Evolutionary conservation across 2,329 filamentous ascomycete genomes (phyloP).

Genomic region (Talaromyces verruculosus): DNA sequence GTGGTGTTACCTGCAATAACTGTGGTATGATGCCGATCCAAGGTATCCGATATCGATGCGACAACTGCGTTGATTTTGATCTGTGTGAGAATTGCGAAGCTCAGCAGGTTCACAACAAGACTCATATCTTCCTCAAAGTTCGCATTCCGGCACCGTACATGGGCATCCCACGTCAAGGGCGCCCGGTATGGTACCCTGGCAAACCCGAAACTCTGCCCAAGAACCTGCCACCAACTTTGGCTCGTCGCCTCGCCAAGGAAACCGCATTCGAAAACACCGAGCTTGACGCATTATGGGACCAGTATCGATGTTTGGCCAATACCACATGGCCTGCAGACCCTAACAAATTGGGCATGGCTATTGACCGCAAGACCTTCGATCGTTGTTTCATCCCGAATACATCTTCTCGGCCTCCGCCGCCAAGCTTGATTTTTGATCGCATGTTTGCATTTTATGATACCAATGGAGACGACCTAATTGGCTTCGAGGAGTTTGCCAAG

Average conservation of each 20-base stretch:
- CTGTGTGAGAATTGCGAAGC: conserved; percentile 90
- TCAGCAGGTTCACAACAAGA: conserved; percentile 72
- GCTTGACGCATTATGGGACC: conserved; percentile 91
- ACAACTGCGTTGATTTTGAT: conserved; percentile 94
- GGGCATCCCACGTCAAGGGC: conserved; percentile 71
- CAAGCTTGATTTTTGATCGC: conserved; percentile 90
- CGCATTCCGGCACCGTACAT: conserved; percentile 84
- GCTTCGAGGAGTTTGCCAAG: conserved; percentile 86
- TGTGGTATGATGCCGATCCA: conserved; percentile 87
- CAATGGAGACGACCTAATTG: conserved; percentile 83
- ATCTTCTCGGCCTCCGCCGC: conserved; percentile 71
- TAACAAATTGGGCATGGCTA: conserved; percentile 72
- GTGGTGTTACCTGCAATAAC: conserved; percentile 87
- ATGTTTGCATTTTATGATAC: conserved; percentile 97
- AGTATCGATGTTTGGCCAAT: conserved; percentile 92
- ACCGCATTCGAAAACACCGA: conserved; percentile 82
- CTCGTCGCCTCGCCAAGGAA: conserved; percentile 67
- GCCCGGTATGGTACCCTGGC: conserved; percentile 84
- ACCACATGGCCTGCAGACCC: conserved; percentile 81
- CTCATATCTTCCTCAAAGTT: conserved; percentile 96
- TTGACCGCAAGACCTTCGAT: conserved; percentile 91
- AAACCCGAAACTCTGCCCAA: conserved; percentile 71
- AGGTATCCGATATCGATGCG: conserved; percentile 88
- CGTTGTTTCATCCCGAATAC: conserved; percentile 84
- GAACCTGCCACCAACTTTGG: conserved; percentile 65